These are phyloP conservation scores for Zymoseptoria ardabiliae DNA, from an alignment of 2,329 filamentous ascomycete genomes.

Conservation along the genomic window DNA sequence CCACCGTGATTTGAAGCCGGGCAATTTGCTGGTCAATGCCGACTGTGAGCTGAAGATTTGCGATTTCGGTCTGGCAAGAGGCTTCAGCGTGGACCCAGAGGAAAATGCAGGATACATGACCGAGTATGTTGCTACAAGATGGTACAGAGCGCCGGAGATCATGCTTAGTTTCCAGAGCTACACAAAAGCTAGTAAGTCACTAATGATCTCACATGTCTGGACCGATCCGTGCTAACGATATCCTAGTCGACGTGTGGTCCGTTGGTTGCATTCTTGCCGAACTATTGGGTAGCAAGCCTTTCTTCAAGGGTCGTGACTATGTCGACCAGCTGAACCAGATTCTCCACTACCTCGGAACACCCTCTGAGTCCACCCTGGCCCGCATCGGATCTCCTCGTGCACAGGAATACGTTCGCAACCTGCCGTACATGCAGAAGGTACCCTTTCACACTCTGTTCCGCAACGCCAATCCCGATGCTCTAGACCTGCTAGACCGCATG, in stretches of 20 bases:
- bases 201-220: background rate
- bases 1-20: conserved; percentile 93
- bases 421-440: conserved; percentile 56
- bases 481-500: conserved; percentile 95
- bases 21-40: conserved; percentile 94
- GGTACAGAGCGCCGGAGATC: conserved; percentile 98
- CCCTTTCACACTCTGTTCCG: conserved; percentile 83
- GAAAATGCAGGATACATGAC: conserved; percentile 99
- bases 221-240: conserved; percentile 6
- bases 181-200: conserved; percentile 92
- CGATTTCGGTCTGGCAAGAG: conserved; percentile 92
- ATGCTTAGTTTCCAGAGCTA: conserved; percentile 99
- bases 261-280: conserved; percentile 97
- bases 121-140: conserved; percentile 95
- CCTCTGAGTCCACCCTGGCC: conserved; percentile 86
- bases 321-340: conserved; percentile 99
- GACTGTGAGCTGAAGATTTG: conserved; percentile 99
- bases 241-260: conserved; percentile 92
- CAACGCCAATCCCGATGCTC: conserved; percentile 88
- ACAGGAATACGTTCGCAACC: conserved; percentile 95
- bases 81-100: conserved; percentile 93
- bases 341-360: conserved; percentile 92
- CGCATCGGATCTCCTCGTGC: conserved; percentile 92
- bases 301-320: conserved; percentile 99
- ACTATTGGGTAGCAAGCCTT: conserved; percentile 87